Percentiles rank a stretch among this genome's conserved stretches.
Conservation (phyloP, 2,329 filamentous ascomycete genomes). For the Ophiostoma pallidulum region DNA sequence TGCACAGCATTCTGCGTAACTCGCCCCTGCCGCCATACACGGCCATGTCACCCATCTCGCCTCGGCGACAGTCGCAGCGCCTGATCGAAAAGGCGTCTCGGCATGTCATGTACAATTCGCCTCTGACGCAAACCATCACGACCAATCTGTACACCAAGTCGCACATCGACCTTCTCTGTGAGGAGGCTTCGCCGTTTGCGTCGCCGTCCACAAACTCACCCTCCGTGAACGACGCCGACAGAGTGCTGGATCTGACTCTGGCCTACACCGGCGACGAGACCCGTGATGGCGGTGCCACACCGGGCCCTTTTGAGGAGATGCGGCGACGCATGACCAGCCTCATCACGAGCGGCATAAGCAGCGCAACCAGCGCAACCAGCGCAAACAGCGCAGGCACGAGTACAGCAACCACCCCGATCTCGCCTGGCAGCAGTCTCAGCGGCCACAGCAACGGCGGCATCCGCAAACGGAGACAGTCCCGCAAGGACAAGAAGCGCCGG, state of each 20-base stretch:
- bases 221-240: constrained; percentile 28
- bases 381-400: constrained; percentile 30
- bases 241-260: constrained; percentile 38
- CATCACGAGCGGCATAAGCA: constrained; percentile 31
- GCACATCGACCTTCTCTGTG: constrained; percentile 52
- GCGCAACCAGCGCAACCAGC: no score
- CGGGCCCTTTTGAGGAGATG: constrained; percentile 56
- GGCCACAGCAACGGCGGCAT: constrained; percentile 32
- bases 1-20: constrained; percentile 58
- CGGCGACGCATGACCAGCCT: constrained; percentile 45
- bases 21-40: constrained; percentile 49
- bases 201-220: constrained; percentile 25
- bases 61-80: constrained; percentile 43
- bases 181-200: constrained; percentile 44
- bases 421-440: constrained; percentile 28
- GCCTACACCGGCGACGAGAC: constrained; percentile 46
- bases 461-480: constrained; percentile 44
- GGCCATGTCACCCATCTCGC: constrained; percentile 41
- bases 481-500: constrained; percentile 53
- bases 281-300: constrained; percentile 51
- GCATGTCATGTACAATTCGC: constrained; percentile 53
- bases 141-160: constrained; percentile 53
- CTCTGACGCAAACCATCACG: constrained; percentile 53
- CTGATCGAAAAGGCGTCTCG: constrained; percentile 45
- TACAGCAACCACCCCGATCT: constrained; percentile 11